These are phyloP conservation scores for Paraphoma chrysanthemicola DNA, from an alignment of 2,329 filamentous ascomycete species.

Conservation along the genomic window DNA sequence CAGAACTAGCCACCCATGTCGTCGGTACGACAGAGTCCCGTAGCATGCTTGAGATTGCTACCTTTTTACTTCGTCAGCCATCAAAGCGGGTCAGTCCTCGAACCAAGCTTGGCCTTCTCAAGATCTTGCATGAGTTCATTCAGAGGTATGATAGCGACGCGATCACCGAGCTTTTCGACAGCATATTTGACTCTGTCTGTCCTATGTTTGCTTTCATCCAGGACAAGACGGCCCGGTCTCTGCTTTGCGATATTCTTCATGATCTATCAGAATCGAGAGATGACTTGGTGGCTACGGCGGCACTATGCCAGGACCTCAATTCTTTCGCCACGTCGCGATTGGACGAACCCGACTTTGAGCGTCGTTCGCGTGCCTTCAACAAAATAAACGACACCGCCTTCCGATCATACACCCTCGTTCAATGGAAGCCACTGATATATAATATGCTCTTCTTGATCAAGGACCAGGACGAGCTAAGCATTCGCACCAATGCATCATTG, in stretches of 20 bases:
- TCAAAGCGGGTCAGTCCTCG: slow-evolving; percentile 80
- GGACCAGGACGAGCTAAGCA: slow-evolving; percentile 86
- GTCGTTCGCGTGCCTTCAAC: slow-evolving; percentile 78
- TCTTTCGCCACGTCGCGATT: slow-evolving; percentile 75
- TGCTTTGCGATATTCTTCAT: slow-evolving; percentile 75
- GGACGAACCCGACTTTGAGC: slow-evolving; percentile 88
- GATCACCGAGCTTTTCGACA: slow-evolving; percentile 64
- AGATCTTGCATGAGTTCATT: slow-evolving; percentile 82
- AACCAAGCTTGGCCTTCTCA: slow-evolving; percentile 80
- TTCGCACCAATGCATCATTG: slow-evolving; percentile 83
- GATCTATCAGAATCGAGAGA: slow-evolving; percentile 72
- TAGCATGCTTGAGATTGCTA: slow-evolving; percentile 80
- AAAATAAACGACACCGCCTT: slow-evolving; percentile 71
- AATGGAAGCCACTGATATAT: slow-evolving; percentile 88
- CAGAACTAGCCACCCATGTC: slow-evolving; percentile 65
- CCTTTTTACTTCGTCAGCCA: slow-evolving; percentile 85
- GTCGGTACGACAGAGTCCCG: slow-evolving; percentile 65
- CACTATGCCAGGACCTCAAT: slow-evolving; percentile 80
- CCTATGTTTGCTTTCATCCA: slow-evolving; percentile 90
- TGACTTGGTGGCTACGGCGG: slow-evolving; percentile 68
- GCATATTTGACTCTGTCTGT: slow-evolving; percentile 76
- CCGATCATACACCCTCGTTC: slow-evolving; percentile 66
- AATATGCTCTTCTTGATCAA: slow-evolving; percentile 89
- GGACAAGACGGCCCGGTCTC: slow-evolving; percentile 76
- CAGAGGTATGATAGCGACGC: slow-evolving; percentile 66